Percentiles rank a stretch among this genome's conserved stretches.
Evolutionary conservation across 257 asterid genomes (phyloP).

Genomic region (Solanum bulbocastanum): DNA sequence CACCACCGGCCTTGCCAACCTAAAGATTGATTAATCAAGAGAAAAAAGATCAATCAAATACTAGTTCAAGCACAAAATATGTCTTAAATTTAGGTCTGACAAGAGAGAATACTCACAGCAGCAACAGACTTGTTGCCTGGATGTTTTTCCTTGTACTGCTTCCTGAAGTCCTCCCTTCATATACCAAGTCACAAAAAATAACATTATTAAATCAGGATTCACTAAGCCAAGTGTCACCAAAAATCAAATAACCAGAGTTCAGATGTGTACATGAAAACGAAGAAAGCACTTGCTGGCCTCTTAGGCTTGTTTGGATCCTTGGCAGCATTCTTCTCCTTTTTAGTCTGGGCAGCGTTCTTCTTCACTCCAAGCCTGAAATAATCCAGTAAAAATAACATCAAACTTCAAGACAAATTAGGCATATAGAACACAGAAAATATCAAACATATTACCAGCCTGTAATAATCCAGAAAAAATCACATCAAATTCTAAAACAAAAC

Average conservation of each 20-base stretch:
- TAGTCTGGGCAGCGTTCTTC: conserved; percentile 32
- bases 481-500: not conserved
- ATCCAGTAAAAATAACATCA: not conserved
- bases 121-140: conserved; percentile 72
- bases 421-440: not conserved
- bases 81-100: not conserved
- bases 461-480: not conserved
- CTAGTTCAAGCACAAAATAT: not conserved
- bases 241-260: not conserved
- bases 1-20: conserved; percentile 93
- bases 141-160: conserved; percentile 64
- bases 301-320: conserved; percentile 93
- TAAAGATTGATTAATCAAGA: not conserved
- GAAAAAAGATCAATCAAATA: too few relatives aligned
- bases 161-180: conserved; percentile 75
- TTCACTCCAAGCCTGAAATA: conserved; percentile 42
- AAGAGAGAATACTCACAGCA: conserved; percentile 31
- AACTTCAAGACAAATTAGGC: not conserved
- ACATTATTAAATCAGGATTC: not conserved
- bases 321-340: conserved; percentile 21
- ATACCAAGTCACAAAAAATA: not conserved
- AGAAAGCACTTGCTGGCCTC: conserved; percentile 89
- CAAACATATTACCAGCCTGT: not conserved
- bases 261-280: conserved; percentile 60
- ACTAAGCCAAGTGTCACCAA: too few relatives aligned